A percentile compares a stretch with the other conserved stretches of the same genome.
Evolutionary conservation across 108 stramenopile genomes (phyloP).

Genomic region (Stephanodiscus triporus): DNA sequence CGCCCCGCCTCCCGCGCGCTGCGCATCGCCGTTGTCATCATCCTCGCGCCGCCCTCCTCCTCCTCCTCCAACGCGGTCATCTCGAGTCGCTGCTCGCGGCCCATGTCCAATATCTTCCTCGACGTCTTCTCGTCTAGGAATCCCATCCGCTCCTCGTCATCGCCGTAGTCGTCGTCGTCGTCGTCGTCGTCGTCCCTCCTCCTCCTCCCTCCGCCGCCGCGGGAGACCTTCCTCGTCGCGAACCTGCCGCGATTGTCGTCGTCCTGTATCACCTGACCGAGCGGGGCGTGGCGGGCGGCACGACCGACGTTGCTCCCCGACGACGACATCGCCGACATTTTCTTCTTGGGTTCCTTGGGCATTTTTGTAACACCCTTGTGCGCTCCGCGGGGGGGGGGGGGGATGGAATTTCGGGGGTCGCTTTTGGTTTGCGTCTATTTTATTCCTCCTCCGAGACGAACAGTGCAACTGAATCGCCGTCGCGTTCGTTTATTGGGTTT

Average conservation of each 20-base stretch:
- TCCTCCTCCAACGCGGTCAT: conserved; percentile 61
- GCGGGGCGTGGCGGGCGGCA: conserved; percentile 73
- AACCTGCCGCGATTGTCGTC: conserved; percentile 74
- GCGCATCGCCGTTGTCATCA: conserved; percentile 7
- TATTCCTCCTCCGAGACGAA: no score
- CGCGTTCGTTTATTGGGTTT: no score
- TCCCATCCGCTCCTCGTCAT: conserved; percentile 51
- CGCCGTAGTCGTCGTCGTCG: conserved; percentile 18
- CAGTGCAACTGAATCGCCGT: no score
- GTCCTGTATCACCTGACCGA: conserved; percentile 83
- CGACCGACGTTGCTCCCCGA: conserved; percentile 9
- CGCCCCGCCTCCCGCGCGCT: background rate
- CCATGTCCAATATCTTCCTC: conserved; percentile 68
- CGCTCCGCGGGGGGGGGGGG: no score
- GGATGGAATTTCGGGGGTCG: no score
- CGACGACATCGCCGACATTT: conserved; percentile 4
- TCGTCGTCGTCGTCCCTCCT: conserved; percentile 11
- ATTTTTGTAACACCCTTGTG: no score
- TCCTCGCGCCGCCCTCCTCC: conserved; percentile 8
- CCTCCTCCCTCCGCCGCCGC: background rate
- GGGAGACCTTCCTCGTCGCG: conserved; percentile 53
- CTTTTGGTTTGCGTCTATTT: no score
- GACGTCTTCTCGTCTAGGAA: conserved; percentile 70
- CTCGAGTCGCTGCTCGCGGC: conserved; percentile 69
- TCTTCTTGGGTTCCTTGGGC: conserved; percentile 52